A percentile compares a stretch with the other conserved stretches of the same genome.
phyloP scores from a whole-genome alignment of 1,284 basidiomycete species.

The Leccinum angustisporum region DNA sequence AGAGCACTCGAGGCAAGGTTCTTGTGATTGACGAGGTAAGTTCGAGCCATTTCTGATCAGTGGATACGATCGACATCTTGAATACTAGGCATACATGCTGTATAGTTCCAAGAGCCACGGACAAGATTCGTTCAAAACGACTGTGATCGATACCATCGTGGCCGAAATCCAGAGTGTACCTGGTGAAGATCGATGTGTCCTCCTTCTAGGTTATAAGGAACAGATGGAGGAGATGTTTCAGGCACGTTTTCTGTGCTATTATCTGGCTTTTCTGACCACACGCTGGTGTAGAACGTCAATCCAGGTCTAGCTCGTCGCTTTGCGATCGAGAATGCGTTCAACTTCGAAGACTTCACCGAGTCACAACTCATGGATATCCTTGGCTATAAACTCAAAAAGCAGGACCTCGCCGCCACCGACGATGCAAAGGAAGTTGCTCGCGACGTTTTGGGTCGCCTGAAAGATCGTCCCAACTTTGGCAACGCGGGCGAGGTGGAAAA shows the following conservation, averaged over 20 bases:
- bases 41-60: background rate
- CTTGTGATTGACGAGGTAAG: slow-evolving; percentile 65
- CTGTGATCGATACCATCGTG: slow-evolving; percentile 70
- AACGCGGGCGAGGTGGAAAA: slow-evolving; percentile 70
- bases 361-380: slow-evolving; percentile 50
- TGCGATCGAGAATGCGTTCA: slow-evolving; percentile 61
- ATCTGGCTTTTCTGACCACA: background rate
- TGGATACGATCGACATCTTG: background rate
- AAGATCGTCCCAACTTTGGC: slow-evolving; percentile 61
- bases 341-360: slow-evolving; percentile 59
- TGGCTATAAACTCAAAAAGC: slow-evolving; percentile 51
- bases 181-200: slow-evolving; percentile 65
- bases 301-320: slow-evolving; percentile 60
- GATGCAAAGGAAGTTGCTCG: slow-evolving; percentile 54
- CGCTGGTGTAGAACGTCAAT: slow-evolving; percentile 54
- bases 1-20: slow-evolving; percentile 58
- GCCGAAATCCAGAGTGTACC: slow-evolving; percentile 65
- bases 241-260: slow-evolving; percentile 31
- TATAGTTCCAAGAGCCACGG: slow-evolving; percentile 40
- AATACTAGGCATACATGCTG: slow-evolving; percentile 61
- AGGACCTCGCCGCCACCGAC: slow-evolving; percentile 54
- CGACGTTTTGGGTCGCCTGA: slow-evolving; percentile 47
- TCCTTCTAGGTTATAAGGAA: slow-evolving; percentile 60
- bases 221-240: slow-evolving; percentile 70
- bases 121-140: slow-evolving; percentile 53